phyloP scores from a whole-genome alignment of 1,284 basidiomycete species.

The Leccinum holopus region DNA sequence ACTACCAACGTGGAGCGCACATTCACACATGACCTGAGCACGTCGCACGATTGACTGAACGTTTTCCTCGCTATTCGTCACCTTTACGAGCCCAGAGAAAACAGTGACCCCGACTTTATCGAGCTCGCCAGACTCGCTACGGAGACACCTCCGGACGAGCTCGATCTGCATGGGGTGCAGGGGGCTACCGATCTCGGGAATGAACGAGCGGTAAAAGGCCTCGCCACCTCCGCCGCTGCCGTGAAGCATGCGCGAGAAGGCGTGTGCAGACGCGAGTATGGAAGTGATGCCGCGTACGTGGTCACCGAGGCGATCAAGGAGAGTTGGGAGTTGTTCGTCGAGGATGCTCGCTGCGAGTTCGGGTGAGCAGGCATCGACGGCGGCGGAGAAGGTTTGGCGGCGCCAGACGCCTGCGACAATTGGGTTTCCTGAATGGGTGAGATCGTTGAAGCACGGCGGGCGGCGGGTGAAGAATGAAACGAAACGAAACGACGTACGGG shows the following conservation, averaged over 20 bases:
- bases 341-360: slow-evolving; percentile 66
- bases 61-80: slow-evolving; percentile 50
- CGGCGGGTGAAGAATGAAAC: background rate
- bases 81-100: slow-evolving; percentile 82
- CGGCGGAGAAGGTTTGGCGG: slow-evolving; percentile 79
- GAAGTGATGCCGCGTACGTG: slow-evolving; percentile 43
- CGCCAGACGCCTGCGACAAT: slow-evolving; percentile 82
- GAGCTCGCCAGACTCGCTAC: slow-evolving; percentile 64
- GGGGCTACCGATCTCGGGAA: slow-evolving; percentile 70
- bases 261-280: slow-evolving; percentile 67
- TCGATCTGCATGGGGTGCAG: slow-evolving; percentile 71
- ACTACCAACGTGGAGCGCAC: slow-evolving; percentile 47
- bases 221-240: slow-evolving; percentile 50
- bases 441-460: background rate
- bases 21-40: slow-evolving; percentile 82
- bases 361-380: slow-evolving; percentile 69
- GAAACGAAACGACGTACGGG: slow-evolving; percentile 48
- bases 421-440: slow-evolving; percentile 56
- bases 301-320: slow-evolving; percentile 51
- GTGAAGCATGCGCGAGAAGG: slow-evolving; percentile 81
- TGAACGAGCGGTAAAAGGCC: slow-evolving; percentile 79
- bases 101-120: slow-evolving; percentile 77
- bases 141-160: slow-evolving; percentile 73
- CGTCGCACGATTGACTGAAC: slow-evolving; percentile 72
- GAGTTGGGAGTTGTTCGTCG: slow-evolving; percentile 61